Evolutionary conservation across 2,329 filamentous ascomycete species (phyloP).

Genomic region (Graphilbum ipis-grandicollis): DNA sequence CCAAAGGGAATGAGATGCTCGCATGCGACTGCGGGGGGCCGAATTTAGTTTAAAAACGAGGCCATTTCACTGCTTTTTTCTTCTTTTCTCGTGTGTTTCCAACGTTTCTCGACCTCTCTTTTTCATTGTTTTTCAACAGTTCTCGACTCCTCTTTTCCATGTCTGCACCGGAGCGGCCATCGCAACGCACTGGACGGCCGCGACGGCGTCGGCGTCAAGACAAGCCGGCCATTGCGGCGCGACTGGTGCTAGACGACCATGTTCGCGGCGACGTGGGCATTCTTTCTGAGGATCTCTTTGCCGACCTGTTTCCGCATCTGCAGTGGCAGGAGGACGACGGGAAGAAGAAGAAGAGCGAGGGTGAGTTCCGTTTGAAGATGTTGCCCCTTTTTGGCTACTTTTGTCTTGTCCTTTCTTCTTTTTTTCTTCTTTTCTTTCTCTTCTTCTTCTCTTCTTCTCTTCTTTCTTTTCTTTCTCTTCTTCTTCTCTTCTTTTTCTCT

Average conservation of each 20-base stretch:
- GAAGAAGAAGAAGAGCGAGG: constrained; percentile 14
- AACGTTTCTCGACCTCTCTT: too few relatives aligned
- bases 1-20: neutral
- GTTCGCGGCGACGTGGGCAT: constrained; percentile 74
- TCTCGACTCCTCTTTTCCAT: too few relatives aligned
- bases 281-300: constrained; percentile 71
- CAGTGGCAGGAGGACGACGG: neutral
- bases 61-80: too few relatives aligned
- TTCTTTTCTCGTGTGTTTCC: too few relatives aligned
- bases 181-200: constrained; percentile 14
- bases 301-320: constrained; percentile 57
- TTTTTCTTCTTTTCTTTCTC: too few relatives aligned
- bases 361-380: constrained; percentile 21
- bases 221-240: constrained; percentile 61
- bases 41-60: too few relatives aligned
- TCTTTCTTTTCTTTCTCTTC: too few relatives aligned
- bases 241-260: constrained; percentile 69
- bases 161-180: too few relatives aligned
- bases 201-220: constrained; percentile 44
- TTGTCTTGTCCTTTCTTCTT: constrained; percentile 3
- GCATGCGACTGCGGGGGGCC: neutral
- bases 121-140: too few relatives aligned
- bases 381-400: neutral
- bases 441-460: too few relatives aligned
- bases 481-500: neutral